A percentile compares a stretch with the other conserved stretches of the same genome.
These are phyloP conservation scores for Pleurotus ostreatus DNA, from an alignment of 768 basidiomycete species.

Conservation along the genomic window DNA sequence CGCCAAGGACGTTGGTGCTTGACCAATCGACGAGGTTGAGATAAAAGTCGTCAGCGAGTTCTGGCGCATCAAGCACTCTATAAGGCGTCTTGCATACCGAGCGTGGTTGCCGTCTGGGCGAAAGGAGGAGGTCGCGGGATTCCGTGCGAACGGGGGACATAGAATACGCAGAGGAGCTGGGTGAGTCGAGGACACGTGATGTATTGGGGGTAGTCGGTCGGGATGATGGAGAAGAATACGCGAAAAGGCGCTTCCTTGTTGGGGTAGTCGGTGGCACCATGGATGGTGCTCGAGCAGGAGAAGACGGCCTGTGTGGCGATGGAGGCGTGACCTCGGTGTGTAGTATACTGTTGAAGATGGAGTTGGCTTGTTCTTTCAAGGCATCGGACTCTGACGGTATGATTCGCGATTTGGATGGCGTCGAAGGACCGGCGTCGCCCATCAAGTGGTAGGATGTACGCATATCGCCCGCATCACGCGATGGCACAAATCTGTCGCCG, in stretches of 20 bases:
- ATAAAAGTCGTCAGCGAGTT: slow-evolving; percentile 97
- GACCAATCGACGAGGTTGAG: slow-evolving; percentile 98
- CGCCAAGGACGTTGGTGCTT: slow-evolving; percentile 89
- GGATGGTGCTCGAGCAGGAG: slow-evolving; percentile 47
- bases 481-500: slow-evolving; percentile 68
- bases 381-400: slow-evolving; percentile 72
- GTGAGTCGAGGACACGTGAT: slow-evolving; percentile 63
- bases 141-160: slow-evolving; percentile 86
- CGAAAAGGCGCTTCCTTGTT: slow-evolving; percentile 55
- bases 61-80: slow-evolving; percentile 94
- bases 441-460: slow-evolving; percentile 66
- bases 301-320: slow-evolving; percentile 57
- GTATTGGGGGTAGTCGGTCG: slow-evolving; percentile 52
- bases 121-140: slow-evolving; percentile 78
- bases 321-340: slow-evolving; percentile 77
- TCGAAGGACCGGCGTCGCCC: slow-evolving; percentile 53
- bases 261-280: slow-evolving; percentile 44
- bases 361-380: slow-evolving; percentile 84
- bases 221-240: slow-evolving; percentile 60
- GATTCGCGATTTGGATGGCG: slow-evolving; percentile 57
- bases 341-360: slow-evolving; percentile 73
- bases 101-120: slow-evolving; percentile 76
- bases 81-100: slow-evolving; percentile 93
- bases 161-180: slow-evolving; percentile 85
- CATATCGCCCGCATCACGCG: slow-evolving; percentile 58